Evolutionary conservation across 495 filamentous ascomycete species (phyloP), one percentile per base, ranked within the genome.

Genomic region (Tuber aestivum): DNA sequence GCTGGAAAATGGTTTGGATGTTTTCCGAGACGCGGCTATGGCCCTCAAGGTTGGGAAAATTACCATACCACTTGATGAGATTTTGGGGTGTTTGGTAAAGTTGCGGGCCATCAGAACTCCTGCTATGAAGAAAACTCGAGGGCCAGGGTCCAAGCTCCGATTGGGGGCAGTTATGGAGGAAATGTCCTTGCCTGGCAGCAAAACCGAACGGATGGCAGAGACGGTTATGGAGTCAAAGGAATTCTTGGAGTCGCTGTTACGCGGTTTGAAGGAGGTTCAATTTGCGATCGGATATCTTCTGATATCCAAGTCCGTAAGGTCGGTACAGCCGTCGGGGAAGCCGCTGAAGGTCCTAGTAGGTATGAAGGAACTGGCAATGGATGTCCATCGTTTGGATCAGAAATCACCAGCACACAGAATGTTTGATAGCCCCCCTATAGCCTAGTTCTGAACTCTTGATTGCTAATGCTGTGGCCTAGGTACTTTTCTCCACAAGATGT

Each of bases 351-450:
- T 98, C 74, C 97, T 95, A 78, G 88, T 94, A 21, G 92, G 95
- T 1, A 97, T 97, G 87, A 97, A 98, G 82, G 95, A 99, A 83
- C 88, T 99, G 42, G 94, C 94, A 72, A 88, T 98, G 80, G 95
- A 99, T 80, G 86, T 98, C 44, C 92, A 98, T 83, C 90, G 95
- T 23, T 90, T 99, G 75, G 96, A 99, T 82, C 92, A 92, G 41
- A 95, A 92, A 79, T 97, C 93, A 50, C 94, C 95, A 0, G 95
- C 94, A 4, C 95, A 99, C 88, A 91, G 94, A 72, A 99, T 99
- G 95, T 83, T 73, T 70, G 79, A 27, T 75, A 73, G 44, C 44
- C 75, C 41, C 45, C 32, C 45, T 18, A 20, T n/a, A 65, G 56
- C 70, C 27, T 40, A 48, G 56, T 41, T 38, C 27, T 77, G 32